Evolutionary conservation across 2,329 filamentous ascomycete genomes (phyloP).

Genomic region (Proliferodiscus dingleyae): DNA sequence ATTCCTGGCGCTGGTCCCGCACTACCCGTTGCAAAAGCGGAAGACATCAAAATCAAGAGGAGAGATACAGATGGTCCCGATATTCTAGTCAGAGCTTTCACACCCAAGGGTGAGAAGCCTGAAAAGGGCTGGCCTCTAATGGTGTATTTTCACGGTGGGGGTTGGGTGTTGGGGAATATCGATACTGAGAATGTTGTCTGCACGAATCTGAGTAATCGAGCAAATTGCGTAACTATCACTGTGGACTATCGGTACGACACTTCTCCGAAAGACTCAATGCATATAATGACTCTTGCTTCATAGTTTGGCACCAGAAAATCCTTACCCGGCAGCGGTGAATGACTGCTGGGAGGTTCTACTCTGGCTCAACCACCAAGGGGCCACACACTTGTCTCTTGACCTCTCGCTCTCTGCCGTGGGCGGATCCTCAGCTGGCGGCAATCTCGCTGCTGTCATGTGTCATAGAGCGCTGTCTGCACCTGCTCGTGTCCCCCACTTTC

Average conservation of each 20-base stretch:
- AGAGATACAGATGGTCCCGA: constrained; percentile 43
- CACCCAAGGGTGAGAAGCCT: constrained; percentile 40
- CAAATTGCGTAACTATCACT: constrained; percentile 48
- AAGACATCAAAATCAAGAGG: constrained; percentile 20
- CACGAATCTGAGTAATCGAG: constrained; percentile 47
- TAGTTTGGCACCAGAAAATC: constrained; percentile 52
- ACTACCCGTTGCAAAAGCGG: constrained; percentile 36
- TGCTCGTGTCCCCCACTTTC: constrained; percentile 34
- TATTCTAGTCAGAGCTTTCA: constrained; percentile 46
- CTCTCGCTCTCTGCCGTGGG: constrained; percentile 41
- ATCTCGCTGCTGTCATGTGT: constrained; percentile 48
- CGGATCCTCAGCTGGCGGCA: constrained; percentile 48
- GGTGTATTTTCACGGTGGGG: constrained; percentile 54
- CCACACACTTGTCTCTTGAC: constrained; percentile 36
- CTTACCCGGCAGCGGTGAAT: constrained; percentile 51
- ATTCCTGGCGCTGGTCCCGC: constrained; percentile 48
- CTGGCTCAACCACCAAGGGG: constrained; percentile 34
- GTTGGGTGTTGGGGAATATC: constrained; percentile 54
- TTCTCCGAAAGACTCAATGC: background rate
- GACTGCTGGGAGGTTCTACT: constrained; percentile 52
- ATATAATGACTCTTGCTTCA: background rate
- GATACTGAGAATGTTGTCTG: constrained; percentile 54
- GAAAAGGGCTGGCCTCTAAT: constrained; percentile 49
- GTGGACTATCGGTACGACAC: constrained; percentile 47
- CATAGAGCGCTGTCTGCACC: constrained; percentile 37